Conservation (phyloP, 257 asterid genomes). For the Jacaranda copaia region DNA sequence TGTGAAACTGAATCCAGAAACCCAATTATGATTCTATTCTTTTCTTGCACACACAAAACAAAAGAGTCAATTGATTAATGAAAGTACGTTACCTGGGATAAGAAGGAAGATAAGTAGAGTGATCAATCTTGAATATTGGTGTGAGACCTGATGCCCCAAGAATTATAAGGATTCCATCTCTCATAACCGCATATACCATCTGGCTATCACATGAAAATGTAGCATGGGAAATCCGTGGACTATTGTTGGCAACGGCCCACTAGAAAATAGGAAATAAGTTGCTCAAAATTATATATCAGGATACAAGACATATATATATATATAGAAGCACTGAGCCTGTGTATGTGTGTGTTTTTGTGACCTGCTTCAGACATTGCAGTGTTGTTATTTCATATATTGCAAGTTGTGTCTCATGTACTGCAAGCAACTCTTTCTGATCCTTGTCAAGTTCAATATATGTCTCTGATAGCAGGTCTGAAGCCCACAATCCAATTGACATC, state of each 20-base stretch:
- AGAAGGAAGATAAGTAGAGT: too few species aligned
- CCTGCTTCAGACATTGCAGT: conserved; percentile 29
- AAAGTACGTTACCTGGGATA: too few species aligned
- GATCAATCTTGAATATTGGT: conserved; percentile 49
- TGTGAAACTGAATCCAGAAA: too few species aligned
- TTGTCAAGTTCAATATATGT: background rate
- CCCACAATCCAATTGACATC: background rate
- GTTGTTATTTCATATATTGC: background rate
- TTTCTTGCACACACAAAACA: too few species aligned
- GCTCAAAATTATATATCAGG: too few species aligned
- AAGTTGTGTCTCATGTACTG: background rate
- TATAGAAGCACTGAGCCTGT: too few species aligned
- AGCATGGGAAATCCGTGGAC: conserved; percentile 50
- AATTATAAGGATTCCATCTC: conserved; percentile 49
- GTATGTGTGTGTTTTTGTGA: too few species aligned
- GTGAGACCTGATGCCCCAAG: conserved; percentile 45
- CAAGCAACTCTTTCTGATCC: background rate
- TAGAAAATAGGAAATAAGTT: too few species aligned
- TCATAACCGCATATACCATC: conserved; percentile 49
- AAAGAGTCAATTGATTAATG: too few species aligned
- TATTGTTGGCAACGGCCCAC: too few species aligned
- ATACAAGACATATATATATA: too few species aligned
- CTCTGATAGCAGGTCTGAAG: background rate
- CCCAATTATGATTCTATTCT: too few species aligned
- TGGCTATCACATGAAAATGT: conserved; percentile 46